phyloP scores from a whole-genome alignment of 441 rosid genomes.

The Populus hybrid region DNA sequence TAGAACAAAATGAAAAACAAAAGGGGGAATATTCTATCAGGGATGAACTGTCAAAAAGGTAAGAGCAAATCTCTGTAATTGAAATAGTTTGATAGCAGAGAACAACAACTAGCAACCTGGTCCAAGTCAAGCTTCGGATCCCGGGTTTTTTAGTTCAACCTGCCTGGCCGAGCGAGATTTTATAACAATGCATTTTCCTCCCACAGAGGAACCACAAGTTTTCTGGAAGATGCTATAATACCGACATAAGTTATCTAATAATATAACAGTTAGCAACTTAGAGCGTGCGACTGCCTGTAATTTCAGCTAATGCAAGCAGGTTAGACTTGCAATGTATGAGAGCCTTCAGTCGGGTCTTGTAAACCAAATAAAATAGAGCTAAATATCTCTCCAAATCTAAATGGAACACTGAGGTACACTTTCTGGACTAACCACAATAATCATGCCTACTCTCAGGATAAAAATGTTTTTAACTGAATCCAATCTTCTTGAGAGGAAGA shows the following conservation, averaged over 20 bases:
- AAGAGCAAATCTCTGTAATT: not conserved
- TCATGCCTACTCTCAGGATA: no score
- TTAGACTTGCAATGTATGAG: not conserved
- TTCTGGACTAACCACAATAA: no score
- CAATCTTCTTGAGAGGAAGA: no score
- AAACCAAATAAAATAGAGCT: not conserved
- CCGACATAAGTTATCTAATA: no score
- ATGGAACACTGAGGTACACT: no score
- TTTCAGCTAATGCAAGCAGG: not conserved
- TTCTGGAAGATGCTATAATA: no score
- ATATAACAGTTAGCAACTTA: not conserved
- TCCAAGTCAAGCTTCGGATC: no score
- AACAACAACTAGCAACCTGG: not conserved
- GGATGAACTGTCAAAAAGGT: not conserved
- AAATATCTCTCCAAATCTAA: no score
- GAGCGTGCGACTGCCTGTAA: not conserved
- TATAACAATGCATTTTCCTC: not conserved
- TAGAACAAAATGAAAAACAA: no score
- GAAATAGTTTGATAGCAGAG: not conserved
- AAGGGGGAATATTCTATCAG: not conserved
- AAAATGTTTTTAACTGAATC: no score
- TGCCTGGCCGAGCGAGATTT: no score
- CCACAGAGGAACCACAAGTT: not conserved
- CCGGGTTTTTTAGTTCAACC: no score
- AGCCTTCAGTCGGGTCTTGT: not conserved